Evolutionary conservation across 192 early-diverging fungal genomes (phyloP).

Genomic region (Mortierella alpina): DNA sequence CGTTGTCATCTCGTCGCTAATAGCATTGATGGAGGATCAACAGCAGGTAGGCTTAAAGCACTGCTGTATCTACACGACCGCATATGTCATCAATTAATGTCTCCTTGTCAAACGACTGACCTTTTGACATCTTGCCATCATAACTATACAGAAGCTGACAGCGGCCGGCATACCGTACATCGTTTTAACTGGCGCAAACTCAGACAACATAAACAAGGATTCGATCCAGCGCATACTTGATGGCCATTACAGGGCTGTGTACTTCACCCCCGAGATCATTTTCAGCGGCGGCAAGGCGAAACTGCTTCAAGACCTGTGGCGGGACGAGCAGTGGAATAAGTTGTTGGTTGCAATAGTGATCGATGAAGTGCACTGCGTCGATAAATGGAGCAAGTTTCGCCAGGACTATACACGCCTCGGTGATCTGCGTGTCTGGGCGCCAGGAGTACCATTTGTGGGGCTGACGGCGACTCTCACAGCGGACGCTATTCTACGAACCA

Average conservation of each 20-base stretch:
- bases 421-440: no score
- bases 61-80: no score
- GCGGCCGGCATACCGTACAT: conserved; percentile 11
- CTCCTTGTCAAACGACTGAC: background rate
- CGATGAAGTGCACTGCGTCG: conserved; percentile 16
- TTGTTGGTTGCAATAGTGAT: conserved; percentile 16
- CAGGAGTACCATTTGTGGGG: conserved; percentile 13
- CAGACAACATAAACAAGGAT: background rate
- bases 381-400: no score
- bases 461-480: conserved; percentile 17
- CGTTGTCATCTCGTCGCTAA: conserved; percentile 21
- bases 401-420: no score
- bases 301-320: conserved; percentile 6
- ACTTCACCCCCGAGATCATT: conserved; percentile 17
- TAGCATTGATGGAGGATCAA: conserved; percentile 31
- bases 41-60: conserved; percentile 20
- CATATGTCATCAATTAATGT: background rate
- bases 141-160: no score
- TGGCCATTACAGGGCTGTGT: conserved; percentile 26
- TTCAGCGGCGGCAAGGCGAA: conserved; percentile 1
- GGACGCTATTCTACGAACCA: background rate
- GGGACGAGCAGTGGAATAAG: background rate
- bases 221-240: background rate
- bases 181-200: conserved; percentile 2
- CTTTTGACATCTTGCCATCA: no score